Percentiles rank a stretch among this genome's conserved stretches.
Conservation (phyloP, 179 eudicot genomes). For the Nepenthes alata region DNA sequence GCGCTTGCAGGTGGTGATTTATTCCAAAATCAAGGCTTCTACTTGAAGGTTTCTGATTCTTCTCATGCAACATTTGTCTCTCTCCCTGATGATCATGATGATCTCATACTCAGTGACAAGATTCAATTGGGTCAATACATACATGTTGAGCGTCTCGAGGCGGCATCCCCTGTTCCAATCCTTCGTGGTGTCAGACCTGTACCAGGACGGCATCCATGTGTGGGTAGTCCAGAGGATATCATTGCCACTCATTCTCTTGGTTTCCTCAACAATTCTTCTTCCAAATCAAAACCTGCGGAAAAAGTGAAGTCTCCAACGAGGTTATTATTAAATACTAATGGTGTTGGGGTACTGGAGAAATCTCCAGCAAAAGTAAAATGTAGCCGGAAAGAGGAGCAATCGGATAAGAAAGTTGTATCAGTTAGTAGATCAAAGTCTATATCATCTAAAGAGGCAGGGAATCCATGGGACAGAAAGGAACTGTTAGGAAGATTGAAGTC, state of each 20-base stretch:
- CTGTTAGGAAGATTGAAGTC: constrained; percentile 33
- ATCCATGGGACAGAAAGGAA: constrained; percentile 45
- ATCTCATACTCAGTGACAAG: constrained; percentile 57
- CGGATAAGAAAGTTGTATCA: constrained; percentile 30
- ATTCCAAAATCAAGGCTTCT: constrained; percentile 54
- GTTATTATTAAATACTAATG: constrained; percentile 20
- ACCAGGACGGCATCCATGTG: constrained; percentile 55
- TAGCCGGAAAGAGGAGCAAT: constrained; percentile 33
- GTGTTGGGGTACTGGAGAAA: constrained; percentile 25
- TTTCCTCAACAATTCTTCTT: constrained; percentile 25
- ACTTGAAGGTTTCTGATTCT: constrained; percentile 73
- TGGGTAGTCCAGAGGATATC: constrained; percentile 61
- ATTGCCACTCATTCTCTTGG: constrained; percentile 30
- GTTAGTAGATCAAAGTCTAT: constrained; percentile 56
- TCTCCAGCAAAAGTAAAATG: constrained; percentile 24
- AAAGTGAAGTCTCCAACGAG: constrained; percentile 34
- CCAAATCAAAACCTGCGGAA: constrained; percentile 31
- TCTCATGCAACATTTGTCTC: constrained; percentile 75
- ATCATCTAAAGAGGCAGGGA: constrained; percentile 28
- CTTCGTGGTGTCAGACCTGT: constrained; percentile 55
- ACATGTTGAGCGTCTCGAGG: constrained; percentile 51
- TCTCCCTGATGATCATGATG: constrained; percentile 47
- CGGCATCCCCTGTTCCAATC: constrained; percentile 63
- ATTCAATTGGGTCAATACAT: constrained; percentile 71
- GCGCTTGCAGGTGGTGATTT: constrained; percentile 49